Conservation (phyloP, 371 early-diverging fungal species). For the Actinomortierella wolfii region DNA sequence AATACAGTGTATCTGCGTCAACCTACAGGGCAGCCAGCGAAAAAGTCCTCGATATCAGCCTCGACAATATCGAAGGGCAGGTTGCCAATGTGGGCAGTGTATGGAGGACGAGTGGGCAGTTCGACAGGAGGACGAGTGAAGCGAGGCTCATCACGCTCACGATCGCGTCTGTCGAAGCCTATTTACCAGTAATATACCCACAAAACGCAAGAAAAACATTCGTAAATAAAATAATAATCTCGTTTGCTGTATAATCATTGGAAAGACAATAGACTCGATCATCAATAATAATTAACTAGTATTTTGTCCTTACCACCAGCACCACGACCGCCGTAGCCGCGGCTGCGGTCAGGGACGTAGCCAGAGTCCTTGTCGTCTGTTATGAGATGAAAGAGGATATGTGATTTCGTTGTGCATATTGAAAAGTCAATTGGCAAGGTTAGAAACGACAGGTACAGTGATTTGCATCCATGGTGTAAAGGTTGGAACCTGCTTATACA, state of each 20-base stretch:
- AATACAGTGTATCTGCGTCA: not conserved
- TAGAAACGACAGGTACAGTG: too few species aligned
- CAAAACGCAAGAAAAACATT: slow-evolving; percentile 10
- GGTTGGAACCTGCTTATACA: slow-evolving; percentile 13
- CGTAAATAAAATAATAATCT: slow-evolving; percentile 7
- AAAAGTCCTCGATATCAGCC: slow-evolving; percentile 72
- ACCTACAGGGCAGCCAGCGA: slow-evolving; percentile 66
- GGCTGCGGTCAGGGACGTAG: slow-evolving; percentile 32
- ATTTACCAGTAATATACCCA: not conserved
- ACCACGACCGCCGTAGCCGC: slow-evolving; percentile 40
- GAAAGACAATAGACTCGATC: slow-evolving; percentile 15
- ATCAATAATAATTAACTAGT: slow-evolving; percentile 18
- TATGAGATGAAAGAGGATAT: too few species aligned
- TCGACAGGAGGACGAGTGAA: slow-evolving; percentile 59
- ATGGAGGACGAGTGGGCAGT: slow-evolving; percentile 87
- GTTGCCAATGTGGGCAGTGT: slow-evolving; percentile 89
- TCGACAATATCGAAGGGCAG: slow-evolving; percentile 84
- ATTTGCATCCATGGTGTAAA: too few species aligned
- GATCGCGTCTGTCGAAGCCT: slow-evolving; percentile 27
- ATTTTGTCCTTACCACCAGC: slow-evolving; percentile 24
- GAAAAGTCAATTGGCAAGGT: too few species aligned
- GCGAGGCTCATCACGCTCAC: slow-evolving; percentile 48
- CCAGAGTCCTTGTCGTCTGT: slow-evolving; percentile 33
- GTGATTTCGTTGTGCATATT: too few species aligned
- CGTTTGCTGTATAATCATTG: slow-evolving; percentile 28